A percentile compares a stretch with the other conserved stretches of the same genome.
phyloP scores from a whole-genome alignment of 768 basidiomycete genomes.

The Agrocybe praecox region DNA sequence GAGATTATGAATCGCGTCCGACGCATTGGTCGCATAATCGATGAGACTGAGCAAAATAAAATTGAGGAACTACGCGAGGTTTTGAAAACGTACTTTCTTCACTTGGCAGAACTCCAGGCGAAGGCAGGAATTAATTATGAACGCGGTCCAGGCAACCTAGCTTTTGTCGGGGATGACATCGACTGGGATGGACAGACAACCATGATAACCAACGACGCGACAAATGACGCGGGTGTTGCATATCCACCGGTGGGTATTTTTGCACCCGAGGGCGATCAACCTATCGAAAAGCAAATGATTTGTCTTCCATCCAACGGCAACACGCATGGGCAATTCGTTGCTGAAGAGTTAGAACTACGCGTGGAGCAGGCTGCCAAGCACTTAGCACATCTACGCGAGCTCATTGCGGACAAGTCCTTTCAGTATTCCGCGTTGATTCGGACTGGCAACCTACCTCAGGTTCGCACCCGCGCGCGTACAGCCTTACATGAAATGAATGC shows the following conservation, averaged over 20 bases:
- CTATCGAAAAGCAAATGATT: not conserved
- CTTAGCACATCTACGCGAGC: not conserved
- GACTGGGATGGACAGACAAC: too few species aligned
- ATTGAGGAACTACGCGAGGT: too few species aligned
- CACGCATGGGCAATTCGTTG: not conserved
- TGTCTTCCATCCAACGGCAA: not conserved
- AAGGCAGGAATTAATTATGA: not conserved
- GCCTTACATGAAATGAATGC: not conserved
- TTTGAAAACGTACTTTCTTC: not conserved
- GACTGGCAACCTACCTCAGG: not conserved
- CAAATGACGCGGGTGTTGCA: not conserved
- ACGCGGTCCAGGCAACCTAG: not conserved
- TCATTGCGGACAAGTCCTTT: not conserved
- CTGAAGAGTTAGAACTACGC: not conserved
- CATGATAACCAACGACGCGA: not conserved
- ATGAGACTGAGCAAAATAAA: too few species aligned
- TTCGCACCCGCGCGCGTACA: not conserved
- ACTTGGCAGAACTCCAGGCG: not conserved
- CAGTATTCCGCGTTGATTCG: not conserved
- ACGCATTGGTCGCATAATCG: too few species aligned
- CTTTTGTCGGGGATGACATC: not conserved
- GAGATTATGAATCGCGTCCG: too few species aligned
- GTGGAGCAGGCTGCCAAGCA: not conserved
- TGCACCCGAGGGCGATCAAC: too few species aligned
- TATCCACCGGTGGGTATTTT: not conserved